Evolutionary conservation across 169 alveolate species (phyloP), one percentile per base, ranked within the genome.

Genomic region (Plasmodium berghei): DNA sequence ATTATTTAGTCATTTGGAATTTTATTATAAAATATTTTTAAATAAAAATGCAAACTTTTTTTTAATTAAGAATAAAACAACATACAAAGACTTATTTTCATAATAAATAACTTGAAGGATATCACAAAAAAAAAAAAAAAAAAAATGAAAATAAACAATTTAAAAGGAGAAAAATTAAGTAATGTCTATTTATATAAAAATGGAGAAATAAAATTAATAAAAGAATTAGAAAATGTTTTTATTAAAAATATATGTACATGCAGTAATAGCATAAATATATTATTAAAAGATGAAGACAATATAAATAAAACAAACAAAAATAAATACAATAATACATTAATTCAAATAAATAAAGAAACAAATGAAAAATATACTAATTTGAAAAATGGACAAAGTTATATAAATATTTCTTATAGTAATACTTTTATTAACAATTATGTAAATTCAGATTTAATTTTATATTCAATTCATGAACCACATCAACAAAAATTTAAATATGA

Each of bases 131-230:
- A 34, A 34, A 34, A 34, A 34, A 34, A 34, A 34, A 34, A 34
- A 34, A 69, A 69, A 6, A 72, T 72, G 85, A 6, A 3, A 1
- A 1, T 24, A 16, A 24, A 52, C 1, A 24, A 67, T 12, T 9
- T 10, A 20, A 42, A 14, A 54, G 45, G n/a, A 20, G n/a, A 10
- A 26, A 48, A 67, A 2, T 61, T 80, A 80, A 66, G 90, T 48
- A 80, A 80, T 48, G 80, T 80, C 40, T 80, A 80, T 67, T 52
- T 80, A 61, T 70, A 80, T 42, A 67, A 70, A 80, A 72, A 80
- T 40, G 45, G 34, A 9, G 22, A 80, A 64, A 12, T 66, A 34
- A 63, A 80, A 20, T 62, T 80, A 59, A 55, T 80, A 54, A 66
- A 40, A 46, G 70, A 80, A 12, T 42, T 80, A 56, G 90, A 80